Evolutionary conservation across 139 green algal species (phyloP).

Genomic region (Nannochloris sp.): DNA sequence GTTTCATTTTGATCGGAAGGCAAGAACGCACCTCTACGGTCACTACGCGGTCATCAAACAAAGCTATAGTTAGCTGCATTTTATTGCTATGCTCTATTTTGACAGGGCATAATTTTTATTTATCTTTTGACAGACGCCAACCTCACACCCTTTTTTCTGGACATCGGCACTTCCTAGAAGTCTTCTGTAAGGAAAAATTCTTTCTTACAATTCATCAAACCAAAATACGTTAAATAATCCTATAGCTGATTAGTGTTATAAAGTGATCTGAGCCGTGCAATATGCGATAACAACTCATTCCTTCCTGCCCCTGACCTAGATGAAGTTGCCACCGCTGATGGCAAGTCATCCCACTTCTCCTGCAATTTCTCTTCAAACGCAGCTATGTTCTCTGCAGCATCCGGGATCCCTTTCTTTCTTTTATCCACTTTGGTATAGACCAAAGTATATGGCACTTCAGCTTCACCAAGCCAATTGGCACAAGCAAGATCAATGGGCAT

Average conservation of each 20-base stretch:
- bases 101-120: no score
- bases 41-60: conserved; percentile 42
- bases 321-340: conserved; percentile 43
- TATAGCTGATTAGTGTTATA: not conserved
- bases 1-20: not conserved
- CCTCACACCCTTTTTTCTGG: not conserved
- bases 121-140: not conserved
- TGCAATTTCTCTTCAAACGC: conserved; percentile 38
- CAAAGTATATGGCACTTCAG: conserved; percentile 64
- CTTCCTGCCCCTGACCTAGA: conserved; percentile 29
- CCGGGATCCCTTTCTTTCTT: conserved; percentile 46
- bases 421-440: conserved; percentile 84
- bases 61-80: conserved; percentile 50
- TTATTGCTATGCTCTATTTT: conserved; percentile 15
- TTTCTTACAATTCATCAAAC: no score
- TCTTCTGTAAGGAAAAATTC: no score
- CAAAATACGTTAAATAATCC: no score
- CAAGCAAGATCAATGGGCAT: conserved; percentile 75
- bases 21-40: conserved; percentile 33
- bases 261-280: conserved; percentile 42
- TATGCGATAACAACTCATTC: conserved; percentile 48
- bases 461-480: conserved; percentile 63
- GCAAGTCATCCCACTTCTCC: conserved; percentile 39
- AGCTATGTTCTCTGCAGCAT: conserved; percentile 37
- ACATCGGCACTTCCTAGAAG: no score